phyloP scores from a whole-genome alignment of 225 moss, liverwort and hornwort species.

The Polytrichum commune region DNA sequence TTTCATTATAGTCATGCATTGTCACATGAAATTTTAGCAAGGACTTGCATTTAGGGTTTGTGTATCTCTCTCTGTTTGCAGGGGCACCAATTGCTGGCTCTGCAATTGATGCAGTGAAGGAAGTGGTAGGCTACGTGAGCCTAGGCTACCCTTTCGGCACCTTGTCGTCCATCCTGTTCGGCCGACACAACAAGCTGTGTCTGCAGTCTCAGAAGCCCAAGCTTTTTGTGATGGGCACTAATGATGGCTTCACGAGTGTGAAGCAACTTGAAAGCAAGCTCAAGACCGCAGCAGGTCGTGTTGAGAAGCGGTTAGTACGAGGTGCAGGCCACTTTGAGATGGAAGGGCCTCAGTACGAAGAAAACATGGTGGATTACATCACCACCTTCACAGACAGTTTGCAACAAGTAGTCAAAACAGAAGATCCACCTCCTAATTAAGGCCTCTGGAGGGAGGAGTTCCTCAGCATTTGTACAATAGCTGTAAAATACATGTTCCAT shows the following conservation, averaged over 20 bases:
- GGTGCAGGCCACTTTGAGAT: conserved; percentile 91
- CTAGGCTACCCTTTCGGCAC: conserved; percentile 90
- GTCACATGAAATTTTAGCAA: too few species aligned
- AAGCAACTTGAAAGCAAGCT: conserved; percentile 85
- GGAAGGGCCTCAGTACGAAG: conserved; percentile 78
- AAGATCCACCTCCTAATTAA: too few species aligned
- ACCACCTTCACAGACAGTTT: conserved; percentile 69
- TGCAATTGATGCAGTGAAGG: conserved; percentile 57
- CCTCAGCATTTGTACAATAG: too few species aligned
- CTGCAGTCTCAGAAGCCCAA: conserved; percentile 80
- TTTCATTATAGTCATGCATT: not conserved
- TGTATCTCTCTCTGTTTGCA: conserved; percentile 13
- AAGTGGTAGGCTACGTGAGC: conserved; percentile 75
- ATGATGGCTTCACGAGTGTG: conserved; percentile 89
- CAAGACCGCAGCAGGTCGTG: conserved; percentile 69
- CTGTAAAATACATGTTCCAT: too few species aligned
- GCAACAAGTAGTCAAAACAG: conserved; percentile 12
- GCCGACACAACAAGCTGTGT: conserved; percentile 70
- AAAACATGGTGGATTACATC: conserved; percentile 67
- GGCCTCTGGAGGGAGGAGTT: too few species aligned
- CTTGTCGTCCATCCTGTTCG: conserved; percentile 77
- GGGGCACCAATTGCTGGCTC: conserved; percentile 92
- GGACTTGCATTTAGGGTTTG: too few species aligned
- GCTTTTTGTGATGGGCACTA: conserved; percentile 92
- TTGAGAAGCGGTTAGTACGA: conserved; percentile 70